phyloP scores from a whole-genome alignment of 352 stramenopile genomes.

The Phytophthora pinifolia region DNA sequence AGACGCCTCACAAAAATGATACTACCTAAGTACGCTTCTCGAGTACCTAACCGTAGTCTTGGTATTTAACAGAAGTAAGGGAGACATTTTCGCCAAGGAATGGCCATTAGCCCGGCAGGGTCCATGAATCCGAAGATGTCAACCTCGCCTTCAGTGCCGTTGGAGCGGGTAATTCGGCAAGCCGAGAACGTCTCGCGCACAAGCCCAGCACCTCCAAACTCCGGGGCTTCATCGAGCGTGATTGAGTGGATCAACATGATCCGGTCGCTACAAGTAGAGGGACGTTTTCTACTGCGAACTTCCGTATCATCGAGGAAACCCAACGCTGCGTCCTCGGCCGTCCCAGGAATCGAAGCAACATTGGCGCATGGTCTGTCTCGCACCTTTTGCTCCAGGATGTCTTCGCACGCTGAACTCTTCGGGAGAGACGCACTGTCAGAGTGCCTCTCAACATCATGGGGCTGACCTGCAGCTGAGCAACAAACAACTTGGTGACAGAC shows the following conservation, averaged over 20 bases:
- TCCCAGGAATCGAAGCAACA: constrained; percentile 34
- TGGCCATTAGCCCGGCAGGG: too few relatives aligned
- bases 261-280: constrained; percentile 22
- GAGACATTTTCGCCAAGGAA: too few relatives aligned
- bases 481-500: too few relatives aligned
- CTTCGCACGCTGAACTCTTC: constrained; percentile 8
- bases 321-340: constrained; percentile 38
- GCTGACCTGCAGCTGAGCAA: too few relatives aligned
- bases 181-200: constrained; percentile 33
- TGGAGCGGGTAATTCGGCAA: constrained; percentile 35
- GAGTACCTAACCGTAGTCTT: too few relatives aligned
- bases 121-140: constrained; percentile 41
- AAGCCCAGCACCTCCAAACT: constrained; percentile 25
- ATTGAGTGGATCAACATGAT: constrained; percentile 33
- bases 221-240: constrained; percentile 19
- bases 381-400: constrained; percentile 19
- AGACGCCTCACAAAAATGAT: background rate
- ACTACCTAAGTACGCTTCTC: too few relatives aligned
- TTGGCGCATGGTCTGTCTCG: constrained; percentile 23
- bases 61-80: too few relatives aligned
- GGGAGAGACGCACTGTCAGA: too few relatives aligned
- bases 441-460: too few relatives aligned
- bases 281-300: constrained; percentile 26
- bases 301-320: constrained; percentile 37
- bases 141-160: constrained; percentile 17